phyloP scores from a whole-genome alignment of 2,329 filamentous ascomycete species.

The Paraphaeosphaeria sporulosa region DNA sequence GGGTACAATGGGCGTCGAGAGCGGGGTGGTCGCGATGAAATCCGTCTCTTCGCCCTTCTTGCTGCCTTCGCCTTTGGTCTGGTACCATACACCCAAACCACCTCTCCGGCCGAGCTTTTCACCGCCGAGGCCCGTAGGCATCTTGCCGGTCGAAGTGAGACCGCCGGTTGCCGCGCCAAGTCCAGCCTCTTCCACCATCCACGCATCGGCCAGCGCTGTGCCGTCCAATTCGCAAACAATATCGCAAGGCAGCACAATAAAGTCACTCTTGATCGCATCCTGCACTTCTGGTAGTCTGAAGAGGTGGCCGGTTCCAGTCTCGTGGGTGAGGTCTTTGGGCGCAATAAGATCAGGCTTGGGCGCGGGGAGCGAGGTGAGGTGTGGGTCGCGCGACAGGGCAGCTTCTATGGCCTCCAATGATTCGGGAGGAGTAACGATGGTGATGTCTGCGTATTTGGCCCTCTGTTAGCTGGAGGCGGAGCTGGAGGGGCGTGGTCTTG shows the following conservation, averaged over 20 bases:
- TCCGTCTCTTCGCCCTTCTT: conserved; percentile 93
- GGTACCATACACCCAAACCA: conserved; percentile 89
- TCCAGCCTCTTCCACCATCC: conserved; percentile 85
- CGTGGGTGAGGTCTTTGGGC: conserved; percentile 77
- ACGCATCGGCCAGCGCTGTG: conserved; percentile 83
- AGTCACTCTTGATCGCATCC: conserved; percentile 80
- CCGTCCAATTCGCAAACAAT: conserved; percentile 89
- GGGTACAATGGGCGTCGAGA: conserved; percentile 65
- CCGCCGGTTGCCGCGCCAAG: conserved; percentile 67
- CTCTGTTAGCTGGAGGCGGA: neutral
- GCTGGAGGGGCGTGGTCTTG: conserved; percentile 32
- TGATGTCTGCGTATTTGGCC: conserved; percentile 51
- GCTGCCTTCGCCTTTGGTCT: conserved; percentile 77
- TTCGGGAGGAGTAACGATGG: conserved; percentile 64
- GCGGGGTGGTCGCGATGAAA: conserved; percentile 80
- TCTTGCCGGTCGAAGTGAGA: conserved; percentile 51
- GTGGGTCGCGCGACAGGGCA: conserved; percentile 79
- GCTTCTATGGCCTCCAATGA: conserved; percentile 72
- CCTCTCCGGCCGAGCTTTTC: conserved; percentile 72
- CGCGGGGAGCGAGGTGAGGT: conserved; percentile 74
- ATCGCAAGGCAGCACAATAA: conserved; percentile 91
- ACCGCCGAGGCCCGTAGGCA: conserved; percentile 59
- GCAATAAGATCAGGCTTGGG: conserved; percentile 79
- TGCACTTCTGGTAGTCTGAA: conserved; percentile 84
- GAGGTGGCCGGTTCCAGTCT: conserved; percentile 88